Base-by-base conservation (phyloP, 2,329 filamentous ascomycete genomes). In the Exophiala sp. region DNA sequence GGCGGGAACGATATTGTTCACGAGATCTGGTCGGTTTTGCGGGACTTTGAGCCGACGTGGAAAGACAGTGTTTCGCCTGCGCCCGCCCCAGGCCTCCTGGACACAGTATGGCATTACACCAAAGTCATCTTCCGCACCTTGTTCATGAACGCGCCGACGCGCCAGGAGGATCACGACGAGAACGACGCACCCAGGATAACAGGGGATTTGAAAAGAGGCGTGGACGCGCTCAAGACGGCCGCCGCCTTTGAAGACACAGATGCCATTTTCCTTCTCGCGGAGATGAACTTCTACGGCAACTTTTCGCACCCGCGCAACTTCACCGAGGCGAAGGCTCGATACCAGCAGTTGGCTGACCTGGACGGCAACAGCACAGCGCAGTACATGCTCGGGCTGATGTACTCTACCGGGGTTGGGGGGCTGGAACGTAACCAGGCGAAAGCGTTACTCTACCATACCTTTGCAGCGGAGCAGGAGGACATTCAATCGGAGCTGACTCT, bases 201-300 rank as follows among this genome's bases (percentile, higher is more conserved):
- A n/a, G 70, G 70, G 24, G 71, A 73, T 7, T 68, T 86, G n/a
- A 66, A 69, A 18, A 71, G 77, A 53, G 82, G 80, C 2, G 77
- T 84, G 32, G 68, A 71, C 49, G 69, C 83, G 27, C 68, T 86
- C 52, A 73, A 79, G 60, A 68, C 75, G 43, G 80, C 82, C 27
- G 80, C 80, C 2, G 67, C 73, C 6, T 62, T 73, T 37, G 69
- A 76, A 57, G 68, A 72, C 30, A 78, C 87, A 1, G 90, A 98
- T 66, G 93, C 93, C 3, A 80, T 97, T 39, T 95, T 85, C 64
- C 74, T 95, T 13, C 77, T 98, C 19, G 93, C 88, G 14, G 88
- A 98, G 66, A 84, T 98, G 77, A 95, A 94, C 72, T 97, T 97
- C 69, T 89, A 93, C 63, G 93, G 93, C 65, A 96, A 97, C 68